phyloP scores from a whole-genome alignment of 202 grass and related monocot species.

The Bolboschoenoplectus hybrid region DNA sequence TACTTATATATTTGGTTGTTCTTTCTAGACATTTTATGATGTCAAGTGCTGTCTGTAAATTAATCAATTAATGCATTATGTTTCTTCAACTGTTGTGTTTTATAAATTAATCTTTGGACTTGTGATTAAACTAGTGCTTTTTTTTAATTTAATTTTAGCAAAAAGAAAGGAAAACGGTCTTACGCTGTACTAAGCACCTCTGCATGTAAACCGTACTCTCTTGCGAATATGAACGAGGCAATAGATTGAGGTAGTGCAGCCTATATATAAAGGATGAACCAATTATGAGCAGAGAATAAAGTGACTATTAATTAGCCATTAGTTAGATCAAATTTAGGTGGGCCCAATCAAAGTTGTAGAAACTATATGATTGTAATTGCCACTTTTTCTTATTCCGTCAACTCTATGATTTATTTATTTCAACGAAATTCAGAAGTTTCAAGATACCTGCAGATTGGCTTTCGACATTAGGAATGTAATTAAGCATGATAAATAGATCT shows the following conservation, averaged over 20 bases:
- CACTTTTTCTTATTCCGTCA: neutral
- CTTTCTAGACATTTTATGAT: constrained; percentile 1
- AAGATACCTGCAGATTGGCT: neutral
- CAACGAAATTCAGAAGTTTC: neutral
- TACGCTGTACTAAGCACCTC: constrained; percentile 74
- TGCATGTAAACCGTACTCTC: constrained; percentile 71
- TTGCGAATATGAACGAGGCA: constrained; percentile 68
- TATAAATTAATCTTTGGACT: neutral
- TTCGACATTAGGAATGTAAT: neutral
- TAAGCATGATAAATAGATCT: neutral
- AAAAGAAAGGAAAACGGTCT: constrained; percentile 25
- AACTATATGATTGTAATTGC: neutral
- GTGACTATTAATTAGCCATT: neutral
- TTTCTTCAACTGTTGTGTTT: neutral
- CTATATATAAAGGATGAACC: constrained; percentile 36
- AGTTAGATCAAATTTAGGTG: constrained; percentile 1
- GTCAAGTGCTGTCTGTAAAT: neutral
- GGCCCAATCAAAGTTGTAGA: neutral
- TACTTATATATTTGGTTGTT: neutral
- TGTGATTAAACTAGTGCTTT: neutral
- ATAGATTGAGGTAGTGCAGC: constrained; percentile 74
- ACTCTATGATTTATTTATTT: neutral
- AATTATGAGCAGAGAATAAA: neutral
- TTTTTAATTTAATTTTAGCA: neutral
- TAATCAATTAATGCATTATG: neutral